Base-by-base conservation (phyloP, 768 basidiomycete genomes). In the Phanerochaete carnosa region DNA sequence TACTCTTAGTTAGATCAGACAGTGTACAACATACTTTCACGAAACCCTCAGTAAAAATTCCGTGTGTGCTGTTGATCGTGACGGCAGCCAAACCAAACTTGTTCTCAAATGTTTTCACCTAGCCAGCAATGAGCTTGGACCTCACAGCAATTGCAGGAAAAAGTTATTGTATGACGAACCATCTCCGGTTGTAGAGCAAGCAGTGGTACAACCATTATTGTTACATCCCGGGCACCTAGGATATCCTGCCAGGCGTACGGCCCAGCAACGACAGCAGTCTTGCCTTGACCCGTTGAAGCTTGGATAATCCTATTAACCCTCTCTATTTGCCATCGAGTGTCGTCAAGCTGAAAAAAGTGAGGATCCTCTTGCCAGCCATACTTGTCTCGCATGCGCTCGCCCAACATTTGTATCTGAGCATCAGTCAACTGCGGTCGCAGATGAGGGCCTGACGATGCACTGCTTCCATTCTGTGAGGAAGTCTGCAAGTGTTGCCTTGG, bases 191-290 rank as follows among this genome's bases (percentile, higher is more conserved):
- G 75, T 1, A 78, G 71, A 0, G 74, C 71, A 2, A 78, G 61
- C 0, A 78, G 59, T 1, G 75, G 76, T 1, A 75, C 77, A 0
- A 77, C 68, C 67, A 79, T 67, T 1, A 80, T 61, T 0, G 75
- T 75, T 0, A 76, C 68, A 72, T 11, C 72, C 73, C 47, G 70
- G 22, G 30, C 2, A 61, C n/a, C 61, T 66, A 1, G n/a, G 33
- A 2, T 66, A 62, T 25, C 68, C 71, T 0, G 68, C 57, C 59
- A 32, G 37, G 23, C 19, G n/a, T 79, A 72, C 4, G 77, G 77
- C 0, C 73, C 77, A 7, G 77, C 77, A 2, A 72, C 77, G 30
- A 79, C 65, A 0, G 67, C 66, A 0, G 77, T 79, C 62, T 79
- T 78, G 0, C 77, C 77, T 0, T 65, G 56, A 0, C 76, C 77